Conservation (phyloP, 768 basidiomycete species). For the Porpolomopsis calyptriformis region DNA sequence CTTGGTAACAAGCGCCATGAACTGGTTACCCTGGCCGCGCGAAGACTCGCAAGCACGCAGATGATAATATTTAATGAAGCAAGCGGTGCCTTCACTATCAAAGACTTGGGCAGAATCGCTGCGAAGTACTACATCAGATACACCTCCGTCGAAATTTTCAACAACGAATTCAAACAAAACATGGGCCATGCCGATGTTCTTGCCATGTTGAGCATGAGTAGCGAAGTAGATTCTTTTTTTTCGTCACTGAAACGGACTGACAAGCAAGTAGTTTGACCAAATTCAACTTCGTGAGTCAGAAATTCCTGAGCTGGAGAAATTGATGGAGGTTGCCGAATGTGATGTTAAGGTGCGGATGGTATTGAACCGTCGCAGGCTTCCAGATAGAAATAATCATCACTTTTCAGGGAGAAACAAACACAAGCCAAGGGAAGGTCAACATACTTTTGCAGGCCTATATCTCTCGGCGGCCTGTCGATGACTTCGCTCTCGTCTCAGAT, state of each 20-base stretch:
- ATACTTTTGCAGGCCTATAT: constrained; percentile 88
- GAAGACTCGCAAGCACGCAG: constrained; percentile 49
- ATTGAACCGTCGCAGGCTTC: neutral
- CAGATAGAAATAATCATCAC: neutral
- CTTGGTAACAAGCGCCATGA: constrained; percentile 60
- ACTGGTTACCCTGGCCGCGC: constrained; percentile 57
- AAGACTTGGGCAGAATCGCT: constrained; percentile 92
- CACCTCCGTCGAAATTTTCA: constrained; percentile 80
- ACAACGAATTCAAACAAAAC: constrained; percentile 56
- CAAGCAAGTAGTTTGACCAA: constrained; percentile 68
- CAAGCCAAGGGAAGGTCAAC: constrained; percentile 77
- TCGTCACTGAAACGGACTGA: constrained; percentile 1
- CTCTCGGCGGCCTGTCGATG: constrained; percentile 69
- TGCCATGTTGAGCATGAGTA: constrained; percentile 76
- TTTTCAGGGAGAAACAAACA: constrained; percentile 44
- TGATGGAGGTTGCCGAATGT: constrained; percentile 67
- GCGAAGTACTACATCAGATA: constrained; percentile 93
- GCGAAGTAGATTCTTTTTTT: constrained; percentile 50
- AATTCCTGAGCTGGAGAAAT: constrained; percentile 62
- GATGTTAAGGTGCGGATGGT: constrained; percentile 52
- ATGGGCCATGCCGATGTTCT: constrained; percentile 95
- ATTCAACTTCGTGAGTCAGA: constrained; percentile 91
- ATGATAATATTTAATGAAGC: constrained; percentile 74
- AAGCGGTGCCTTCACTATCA: constrained; percentile 53
- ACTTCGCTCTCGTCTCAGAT: constrained; percentile 95